phyloP scores from a whole-genome alignment of 305 asterid genomes.

The Fraxinus velutina region DNA sequence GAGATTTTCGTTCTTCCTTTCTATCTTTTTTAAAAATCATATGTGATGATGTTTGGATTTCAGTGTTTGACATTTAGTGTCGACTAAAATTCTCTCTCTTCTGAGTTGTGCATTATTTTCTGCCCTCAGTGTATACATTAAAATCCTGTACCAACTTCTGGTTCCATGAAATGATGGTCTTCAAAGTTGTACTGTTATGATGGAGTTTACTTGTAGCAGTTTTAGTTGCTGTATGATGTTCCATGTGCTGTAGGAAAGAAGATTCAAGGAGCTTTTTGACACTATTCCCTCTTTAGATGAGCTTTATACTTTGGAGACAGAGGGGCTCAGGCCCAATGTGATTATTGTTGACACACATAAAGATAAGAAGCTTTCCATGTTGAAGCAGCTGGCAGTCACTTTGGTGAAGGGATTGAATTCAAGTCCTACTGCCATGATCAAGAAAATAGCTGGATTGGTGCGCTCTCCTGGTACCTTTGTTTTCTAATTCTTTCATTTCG shows the following conservation, averaged over 20 bases:
- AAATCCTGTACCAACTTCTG: conserved; percentile 3
- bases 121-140: not conserved
- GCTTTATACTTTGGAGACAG: conserved; percentile 66
- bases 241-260: conserved; percentile 66
- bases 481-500: not conserved
- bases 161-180: conserved; percentile 18
- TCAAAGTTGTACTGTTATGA: not conserved
- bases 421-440: conserved; percentile 61
- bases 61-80: conserved; percentile 7
- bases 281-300: conserved; percentile 74
- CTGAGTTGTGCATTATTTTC: not conserved
- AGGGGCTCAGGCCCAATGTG: conserved; percentile 71
- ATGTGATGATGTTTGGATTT: not conserved
- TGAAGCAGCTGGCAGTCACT: conserved; percentile 73
- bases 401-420: conserved; percentile 72
- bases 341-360: conserved; percentile 73
- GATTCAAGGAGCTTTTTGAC: conserved; percentile 82
- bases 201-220: conserved; percentile 9
- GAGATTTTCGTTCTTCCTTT: not conserved
- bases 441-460: conserved; percentile 90
- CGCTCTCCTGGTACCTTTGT: conserved; percentile 23
- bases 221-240: conserved; percentile 25
- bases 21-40: not conserved
- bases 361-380: conserved; percentile 88
- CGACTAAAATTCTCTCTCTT: not conserved